Base-by-base conservation (phyloP, 179 eudicot species). In the Silene coronaria region DNA sequence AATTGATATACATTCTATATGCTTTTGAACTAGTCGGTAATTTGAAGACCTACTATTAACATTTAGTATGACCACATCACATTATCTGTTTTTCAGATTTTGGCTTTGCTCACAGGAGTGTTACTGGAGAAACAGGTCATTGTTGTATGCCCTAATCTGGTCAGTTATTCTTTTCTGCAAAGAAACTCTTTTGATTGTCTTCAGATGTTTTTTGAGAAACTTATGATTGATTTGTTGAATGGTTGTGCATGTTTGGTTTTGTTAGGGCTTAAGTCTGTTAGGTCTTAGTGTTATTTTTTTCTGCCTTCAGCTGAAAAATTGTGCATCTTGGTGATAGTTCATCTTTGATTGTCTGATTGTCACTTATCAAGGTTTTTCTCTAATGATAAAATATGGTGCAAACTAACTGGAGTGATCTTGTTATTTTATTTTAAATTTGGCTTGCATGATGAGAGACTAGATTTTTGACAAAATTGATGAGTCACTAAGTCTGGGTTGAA, bases 81-180 rank as follows among this genome's bases (percentile, higher is more conserved):
- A 11, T 23, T 51, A 53, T 76, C 71, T 36, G 59, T 80, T 55
- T 83, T 86, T 75, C 90, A 95, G 99, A 84, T 95, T 80, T 77
- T 95, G 79, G 84, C 91, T 71, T 81, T 93, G 82, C 61, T 93
- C 73, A 77, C 97, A 9, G 99, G 93, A 76, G 97, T 91, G 23
- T 81, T 95, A 77, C 86, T 93, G 80, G 99, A 95, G 78, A 95
- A 93, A 78, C 99, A 95, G 88, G 86, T 95, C 62, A 84, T 89
- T 7, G 80, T 95, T 8, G 78, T 86, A 59, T 88, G 93, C 82
- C 91, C 91, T 72, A 95, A 95, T 83, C 85, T 91, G 96, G 99
- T 95, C 72, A 70, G 82, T 57, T 65, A 83, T 75, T 75, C 10
- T 64, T 51, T 67, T 67, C 27, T 12, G 48, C 21, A 4, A 14